phyloP scores from a whole-genome alignment of 257 asterid species.

The Nicotiana otophora region DNA sequence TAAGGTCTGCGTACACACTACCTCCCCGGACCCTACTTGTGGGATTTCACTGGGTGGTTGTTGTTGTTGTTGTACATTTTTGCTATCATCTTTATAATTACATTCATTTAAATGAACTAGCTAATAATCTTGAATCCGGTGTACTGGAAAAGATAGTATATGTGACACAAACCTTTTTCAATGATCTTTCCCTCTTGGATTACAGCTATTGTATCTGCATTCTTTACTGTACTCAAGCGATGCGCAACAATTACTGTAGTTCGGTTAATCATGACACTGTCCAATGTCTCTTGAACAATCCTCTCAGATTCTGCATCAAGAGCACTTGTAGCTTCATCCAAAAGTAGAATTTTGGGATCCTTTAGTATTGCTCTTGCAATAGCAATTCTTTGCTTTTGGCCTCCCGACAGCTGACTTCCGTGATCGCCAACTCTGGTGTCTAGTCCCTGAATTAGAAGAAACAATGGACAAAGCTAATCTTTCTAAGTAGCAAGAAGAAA shows the following conservation, averaged over 20 bases:
- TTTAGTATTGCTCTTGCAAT: conserved; percentile 52
- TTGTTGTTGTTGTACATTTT: neutral
- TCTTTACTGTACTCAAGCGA: conserved; percentile 45
- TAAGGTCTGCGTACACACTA: no score
- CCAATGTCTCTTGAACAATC: conserved; percentile 43
- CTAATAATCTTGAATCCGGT: neutral
- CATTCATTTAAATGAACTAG: neutral
- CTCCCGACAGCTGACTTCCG: conserved; percentile 54
- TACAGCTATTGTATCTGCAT: conserved; percentile 45
- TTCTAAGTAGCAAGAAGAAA: conserved; percentile 14
- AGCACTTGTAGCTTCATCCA: conserved; percentile 63
- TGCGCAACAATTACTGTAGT: conserved; percentile 53
- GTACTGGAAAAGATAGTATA: neutral
- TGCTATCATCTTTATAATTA: neutral
- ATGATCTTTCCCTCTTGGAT: conserved; percentile 37
- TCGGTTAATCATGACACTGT: conserved; percentile 38
- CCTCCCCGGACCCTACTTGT: no score
- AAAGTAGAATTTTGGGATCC: conserved; percentile 45
- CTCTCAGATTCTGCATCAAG: conserved; percentile 53
- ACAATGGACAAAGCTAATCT: conserved; percentile 26
- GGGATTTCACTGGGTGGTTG: no score
- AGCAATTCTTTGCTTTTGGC: conserved; percentile 60
- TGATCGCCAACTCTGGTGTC: conserved; percentile 54
- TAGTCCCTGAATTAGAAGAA: conserved; percentile 43
- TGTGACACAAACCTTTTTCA: conserved; percentile 34